These are phyloP conservation scores for Phialocephala sp. DNA, from an alignment of 2,329 filamentous ascomycete genomes.

Conservation along the genomic window DNA sequence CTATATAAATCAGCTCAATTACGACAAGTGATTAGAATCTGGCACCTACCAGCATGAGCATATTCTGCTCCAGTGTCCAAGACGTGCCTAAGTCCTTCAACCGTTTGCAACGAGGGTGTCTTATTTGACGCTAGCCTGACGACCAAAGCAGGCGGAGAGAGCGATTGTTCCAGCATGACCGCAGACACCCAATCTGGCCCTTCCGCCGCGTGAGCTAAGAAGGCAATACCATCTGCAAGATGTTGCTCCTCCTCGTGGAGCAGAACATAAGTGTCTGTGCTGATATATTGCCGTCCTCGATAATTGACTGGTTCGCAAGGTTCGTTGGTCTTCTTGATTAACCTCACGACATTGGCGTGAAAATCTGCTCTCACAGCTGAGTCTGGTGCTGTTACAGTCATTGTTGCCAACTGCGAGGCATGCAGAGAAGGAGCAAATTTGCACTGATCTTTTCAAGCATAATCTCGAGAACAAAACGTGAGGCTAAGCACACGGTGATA, in stretches of 20 bases:
- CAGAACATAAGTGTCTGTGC: conserved; percentile 13
- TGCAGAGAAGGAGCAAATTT: too few relatives aligned
- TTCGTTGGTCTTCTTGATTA: too few relatives aligned
- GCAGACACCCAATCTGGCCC: conserved; percentile 29
- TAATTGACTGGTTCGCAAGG: background rate
- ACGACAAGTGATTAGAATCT: too few relatives aligned
- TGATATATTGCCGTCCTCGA: background rate
- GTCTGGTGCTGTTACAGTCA: too few relatives aligned
- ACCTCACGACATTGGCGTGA: too few relatives aligned
- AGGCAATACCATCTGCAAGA: conserved; percentile 36
- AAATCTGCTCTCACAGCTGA: too few relatives aligned
- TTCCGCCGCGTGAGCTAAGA: conserved; percentile 28
- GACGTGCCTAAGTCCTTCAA: conserved; percentile 9
- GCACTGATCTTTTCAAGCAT: too few relatives aligned
- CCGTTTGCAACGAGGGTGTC: conserved; percentile 14
- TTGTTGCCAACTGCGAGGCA: too few relatives aligned
- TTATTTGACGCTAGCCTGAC: conserved; percentile 35
- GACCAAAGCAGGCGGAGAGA: conserved; percentile 14
- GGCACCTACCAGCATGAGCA: conserved; percentile 17
- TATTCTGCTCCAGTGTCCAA: conserved; percentile 16
- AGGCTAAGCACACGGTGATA: too few relatives aligned
- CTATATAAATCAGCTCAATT: too few relatives aligned
- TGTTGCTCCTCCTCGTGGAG: conserved; percentile 31
- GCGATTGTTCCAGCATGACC: conserved; percentile 30
- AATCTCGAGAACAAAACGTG: too few relatives aligned